Evolutionary conservation across 371 early-diverging fungal species (phyloP).

Genomic region (Mucor plumbeus): DNA sequence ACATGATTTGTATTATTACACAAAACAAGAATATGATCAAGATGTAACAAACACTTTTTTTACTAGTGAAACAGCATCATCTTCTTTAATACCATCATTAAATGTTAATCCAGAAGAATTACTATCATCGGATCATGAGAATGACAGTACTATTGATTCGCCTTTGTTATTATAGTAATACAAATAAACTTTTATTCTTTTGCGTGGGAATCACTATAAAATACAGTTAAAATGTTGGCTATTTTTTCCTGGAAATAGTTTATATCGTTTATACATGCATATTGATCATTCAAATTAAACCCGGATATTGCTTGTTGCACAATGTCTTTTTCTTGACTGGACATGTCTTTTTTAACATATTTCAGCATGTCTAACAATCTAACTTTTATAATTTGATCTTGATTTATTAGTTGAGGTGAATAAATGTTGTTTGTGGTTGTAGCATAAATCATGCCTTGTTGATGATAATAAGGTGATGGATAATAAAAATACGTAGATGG

Average conservation of each 20-base stretch:
- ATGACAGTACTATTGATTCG: neutral
- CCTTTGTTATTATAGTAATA: neutral
- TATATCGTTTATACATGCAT: constrained; percentile 1
- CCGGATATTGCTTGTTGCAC: neutral
- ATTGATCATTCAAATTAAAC: constrained; percentile 3
- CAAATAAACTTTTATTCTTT: constrained; percentile 2
- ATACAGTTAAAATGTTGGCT: neutral
- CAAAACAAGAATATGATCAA: neutral
- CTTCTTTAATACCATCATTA: no score
- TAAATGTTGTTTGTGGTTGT: neutral
- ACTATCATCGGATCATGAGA: neutral
- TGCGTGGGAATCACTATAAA: constrained; percentile 6
- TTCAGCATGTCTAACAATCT: neutral
- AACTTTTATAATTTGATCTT: neutral
- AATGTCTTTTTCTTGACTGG: neutral
- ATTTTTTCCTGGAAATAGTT: constrained; percentile 11
- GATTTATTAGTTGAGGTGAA: neutral
- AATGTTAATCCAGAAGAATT: neutral
- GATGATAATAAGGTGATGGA: constrained; percentile 2
- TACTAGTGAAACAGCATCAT: neutral
- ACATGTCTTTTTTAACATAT: neutral
- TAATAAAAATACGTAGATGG: neutral
- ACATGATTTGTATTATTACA: neutral
- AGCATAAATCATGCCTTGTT: neutral
- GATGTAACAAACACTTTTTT: neutral